Conservation (phyloP, 441 rosid genomes). For the Brassica balearica region DNA sequence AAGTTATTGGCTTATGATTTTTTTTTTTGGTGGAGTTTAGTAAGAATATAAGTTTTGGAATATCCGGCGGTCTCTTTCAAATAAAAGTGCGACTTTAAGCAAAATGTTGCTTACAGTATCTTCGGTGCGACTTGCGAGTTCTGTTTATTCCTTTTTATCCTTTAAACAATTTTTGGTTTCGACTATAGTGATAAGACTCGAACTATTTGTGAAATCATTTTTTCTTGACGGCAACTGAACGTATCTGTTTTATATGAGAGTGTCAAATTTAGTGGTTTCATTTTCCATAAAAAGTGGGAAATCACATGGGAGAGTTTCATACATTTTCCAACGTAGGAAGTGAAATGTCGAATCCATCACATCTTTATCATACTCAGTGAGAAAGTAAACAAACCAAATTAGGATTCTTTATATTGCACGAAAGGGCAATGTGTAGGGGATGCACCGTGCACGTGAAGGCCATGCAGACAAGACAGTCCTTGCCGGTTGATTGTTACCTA, state of each 20-base stretch:
- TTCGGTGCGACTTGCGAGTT: constrained; percentile 17
- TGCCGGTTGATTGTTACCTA: constrained; percentile 5
- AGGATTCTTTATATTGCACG: background rate
- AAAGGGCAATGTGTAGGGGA: constrained; percentile 18
- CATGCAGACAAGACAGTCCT: constrained; percentile 43
- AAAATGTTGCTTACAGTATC: constrained; percentile 8
- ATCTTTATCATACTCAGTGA: constrained; percentile 9
- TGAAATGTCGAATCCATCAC: constrained; percentile 41
- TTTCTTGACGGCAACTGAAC: background rate
- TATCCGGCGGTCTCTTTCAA: too few relatives aligned
- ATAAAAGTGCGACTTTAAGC: background rate
- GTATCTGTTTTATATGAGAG: background rate
- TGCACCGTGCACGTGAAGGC: constrained; percentile 39
- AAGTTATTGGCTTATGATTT: background rate
- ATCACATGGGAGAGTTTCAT: constrained; percentile 26
- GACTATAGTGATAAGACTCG: background rate
- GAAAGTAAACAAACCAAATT: constrained; percentile 7
- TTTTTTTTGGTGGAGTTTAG: background rate
- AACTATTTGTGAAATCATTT: background rate
- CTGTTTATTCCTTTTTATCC: constrained; percentile 3
- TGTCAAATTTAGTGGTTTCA: constrained; percentile 6
- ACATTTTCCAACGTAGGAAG: constrained; percentile 20
- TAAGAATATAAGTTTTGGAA: background rate
- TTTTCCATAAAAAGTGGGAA: constrained; percentile 24
- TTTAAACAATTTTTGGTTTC: background rate